These are phyloP conservation scores for Scheffersomyces titani DNA, from an alignment of 1,139 yeast genomes.

Conservation along the genomic window DNA sequence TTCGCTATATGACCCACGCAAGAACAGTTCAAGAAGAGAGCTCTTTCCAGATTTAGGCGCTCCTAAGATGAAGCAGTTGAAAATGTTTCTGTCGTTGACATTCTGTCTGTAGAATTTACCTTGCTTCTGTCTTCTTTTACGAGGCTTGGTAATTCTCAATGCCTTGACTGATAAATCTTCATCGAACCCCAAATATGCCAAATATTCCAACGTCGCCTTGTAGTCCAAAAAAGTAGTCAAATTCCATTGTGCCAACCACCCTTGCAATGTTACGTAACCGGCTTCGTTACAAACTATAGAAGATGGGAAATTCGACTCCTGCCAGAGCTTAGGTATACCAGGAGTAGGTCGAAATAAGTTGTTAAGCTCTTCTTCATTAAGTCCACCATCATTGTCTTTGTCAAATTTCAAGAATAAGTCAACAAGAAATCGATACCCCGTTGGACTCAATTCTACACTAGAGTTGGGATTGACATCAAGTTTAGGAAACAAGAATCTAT, in stretches of 20 bases:
- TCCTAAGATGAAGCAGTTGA: conserved; percentile 86
- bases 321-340: conserved; percentile 87
- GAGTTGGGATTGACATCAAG: conserved; percentile 75
- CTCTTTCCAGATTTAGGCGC: conserved; percentile 86
- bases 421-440: conserved; percentile 90
- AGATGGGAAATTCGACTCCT: conserved; percentile 78
- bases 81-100: conserved; percentile 82
- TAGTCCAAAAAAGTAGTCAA: conserved; percentile 89
- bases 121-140: conserved; percentile 63
- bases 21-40: conserved; percentile 76
- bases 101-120: conserved; percentile 69
- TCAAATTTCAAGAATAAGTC: conserved; percentile 86
- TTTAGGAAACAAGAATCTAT: conserved; percentile 72
- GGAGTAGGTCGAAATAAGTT: conserved; percentile 85
- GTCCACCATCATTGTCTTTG: conserved; percentile 93
- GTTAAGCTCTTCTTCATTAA: conserved; percentile 68
- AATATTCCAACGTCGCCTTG: conserved; percentile 79
- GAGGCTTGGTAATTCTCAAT: conserved; percentile 76
- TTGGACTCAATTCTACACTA: conserved; percentile 89
- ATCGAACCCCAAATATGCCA: conserved; percentile 89
- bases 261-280: conserved; percentile 89
- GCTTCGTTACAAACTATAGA: conserved; percentile 87
- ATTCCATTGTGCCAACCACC: conserved; percentile 99
- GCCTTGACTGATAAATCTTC: conserved; percentile 56
- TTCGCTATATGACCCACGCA: conserved; percentile 72